Evolutionary conservation across 805 yeast genomes (phyloP).

Genomic region (Cyberlindnera nakhonratchasimensis): DNA sequence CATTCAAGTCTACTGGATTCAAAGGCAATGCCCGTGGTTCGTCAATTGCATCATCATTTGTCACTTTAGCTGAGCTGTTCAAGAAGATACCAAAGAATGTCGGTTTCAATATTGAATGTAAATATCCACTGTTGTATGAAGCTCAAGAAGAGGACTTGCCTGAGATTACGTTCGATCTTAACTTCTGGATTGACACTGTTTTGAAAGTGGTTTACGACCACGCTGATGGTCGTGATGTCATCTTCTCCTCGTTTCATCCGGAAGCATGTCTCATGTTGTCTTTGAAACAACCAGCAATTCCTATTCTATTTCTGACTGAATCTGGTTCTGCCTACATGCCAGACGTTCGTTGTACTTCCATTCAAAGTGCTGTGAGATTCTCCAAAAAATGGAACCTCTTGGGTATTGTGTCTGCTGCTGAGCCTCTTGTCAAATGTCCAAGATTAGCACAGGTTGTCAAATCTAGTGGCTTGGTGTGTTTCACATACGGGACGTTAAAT

Average conservation of each 20-base stretch:
- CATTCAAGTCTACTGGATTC: constrained; percentile 80
- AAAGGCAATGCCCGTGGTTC: constrained; percentile 92
- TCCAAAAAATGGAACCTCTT: constrained; percentile 87
- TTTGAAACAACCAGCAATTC: constrained; percentile 89
- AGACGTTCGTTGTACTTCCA: constrained; percentile 80
- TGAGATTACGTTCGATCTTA: constrained; percentile 75
- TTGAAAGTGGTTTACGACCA: constrained; percentile 75
- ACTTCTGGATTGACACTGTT: constrained; percentile 85
- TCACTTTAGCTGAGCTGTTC: constrained; percentile 82
- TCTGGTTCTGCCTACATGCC: constrained; percentile 85
- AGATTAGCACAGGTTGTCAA: constrained; percentile 88
- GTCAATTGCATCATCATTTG: constrained; percentile 88
- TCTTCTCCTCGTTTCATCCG: constrained; percentile 92
- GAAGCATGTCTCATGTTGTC: constrained; percentile 84
- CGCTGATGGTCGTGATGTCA: constrained; percentile 75
- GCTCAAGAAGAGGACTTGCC: constrained; percentile 88
- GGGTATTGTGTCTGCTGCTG: constrained; percentile 88
- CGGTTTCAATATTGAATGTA: constrained; percentile 92
- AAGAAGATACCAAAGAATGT: constrained; percentile 74
- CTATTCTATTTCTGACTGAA: constrained; percentile 86
- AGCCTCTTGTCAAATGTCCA: constrained; percentile 84
- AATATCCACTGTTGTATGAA: constrained; percentile 94
- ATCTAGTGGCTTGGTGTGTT: constrained; percentile 86
- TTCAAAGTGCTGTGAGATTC: constrained; percentile 88
- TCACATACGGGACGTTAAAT: constrained; percentile 83